Evolutionary conservation across 192 early-diverging fungal species (phyloP), one percentile per base, ranked within the genome.

Genomic region (Coemansia guatemalensis): DNA sequence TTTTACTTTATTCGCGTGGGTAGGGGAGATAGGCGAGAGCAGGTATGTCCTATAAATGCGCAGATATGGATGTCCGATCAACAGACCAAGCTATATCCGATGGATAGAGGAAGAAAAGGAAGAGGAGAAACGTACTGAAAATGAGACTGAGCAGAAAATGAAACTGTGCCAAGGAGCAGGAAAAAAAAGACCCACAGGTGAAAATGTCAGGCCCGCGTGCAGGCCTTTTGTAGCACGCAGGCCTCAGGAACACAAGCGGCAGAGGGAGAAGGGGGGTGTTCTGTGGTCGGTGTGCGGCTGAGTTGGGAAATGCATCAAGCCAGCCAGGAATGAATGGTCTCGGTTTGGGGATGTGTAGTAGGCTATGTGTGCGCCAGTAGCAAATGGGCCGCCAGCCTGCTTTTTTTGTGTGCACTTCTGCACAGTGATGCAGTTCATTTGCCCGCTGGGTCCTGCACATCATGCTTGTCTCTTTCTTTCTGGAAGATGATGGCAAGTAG

Each of bases 41-140:
- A 24, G 51, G 33, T 54, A 23, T 54, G 25, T 29, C 26, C 29
- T 25, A 24, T 11, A 25, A 52, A 52, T 12, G 21, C 8, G 27
- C 14, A 14, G 20, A 33, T 53, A 27, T 17, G 5, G n/a, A 53
- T 17, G 21, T 65, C 69, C 61, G 69, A 56, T 72, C 69, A 72
- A 72, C 69, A 72, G 69, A 65, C 44, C 26, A 25, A 57, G 56
- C 14, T 55, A 56, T 59, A 41, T 22, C 24, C 23, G 17, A 58
- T 22, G 56, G 57, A n/a, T 5, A 14, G 62, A 53, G 35, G 29
- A 53, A 53, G 30, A 66, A 58, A 26, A 53, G 52, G 30, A 52
- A 35, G 26, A 39, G 29, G 21, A 29, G 35, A 41, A 62, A 27
- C 23, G 39, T 41, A 22, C 21, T 26, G 26, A 21, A 58, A 30